phyloP scores from a whole-genome alignment of 805 yeast species.

The Ogataea trehaloabstinens region DNA sequence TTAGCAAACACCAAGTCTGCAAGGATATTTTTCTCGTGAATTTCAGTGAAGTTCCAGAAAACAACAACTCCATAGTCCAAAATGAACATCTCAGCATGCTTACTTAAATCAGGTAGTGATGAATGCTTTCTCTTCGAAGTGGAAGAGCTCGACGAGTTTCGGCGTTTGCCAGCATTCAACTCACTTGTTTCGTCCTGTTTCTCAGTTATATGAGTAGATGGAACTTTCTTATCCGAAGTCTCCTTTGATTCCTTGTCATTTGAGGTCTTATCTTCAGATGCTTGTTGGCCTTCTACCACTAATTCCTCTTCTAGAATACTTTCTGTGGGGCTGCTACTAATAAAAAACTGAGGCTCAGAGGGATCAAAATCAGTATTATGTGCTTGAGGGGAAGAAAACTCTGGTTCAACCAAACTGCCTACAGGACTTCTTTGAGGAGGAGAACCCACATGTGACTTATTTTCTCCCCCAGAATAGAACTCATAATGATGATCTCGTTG shows the following conservation, averaged over 20 bases:
- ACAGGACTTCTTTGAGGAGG: slow-evolving; percentile 23
- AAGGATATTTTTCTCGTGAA: slow-evolving; percentile 87
- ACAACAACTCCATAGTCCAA: slow-evolving; percentile 95
- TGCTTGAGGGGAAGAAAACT: slow-evolving; percentile 33
- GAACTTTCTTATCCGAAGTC: not conserved
- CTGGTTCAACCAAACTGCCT: slow-evolving; percentile 16
- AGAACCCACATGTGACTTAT: slow-evolving; percentile 16
- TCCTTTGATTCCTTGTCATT: slow-evolving; percentile 4
- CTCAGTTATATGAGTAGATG: slow-evolving; percentile 1
- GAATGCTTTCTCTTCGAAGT: slow-evolving; percentile 17
- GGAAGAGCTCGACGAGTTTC: slow-evolving; percentile 14
- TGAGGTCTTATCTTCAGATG: not conserved
- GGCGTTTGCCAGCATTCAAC: not conserved
- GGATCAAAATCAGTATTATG: slow-evolving; percentile 71
- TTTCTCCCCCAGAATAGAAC: slow-evolving; percentile 77
- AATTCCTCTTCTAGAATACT: slow-evolving; percentile 22
- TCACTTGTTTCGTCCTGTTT: slow-evolving; percentile 2
- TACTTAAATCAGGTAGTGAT: slow-evolving; percentile 43
- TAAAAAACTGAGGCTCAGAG: slow-evolving; percentile 87
- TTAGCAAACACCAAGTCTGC: slow-evolving; percentile 84
- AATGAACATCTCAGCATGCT: slow-evolving; percentile 85
- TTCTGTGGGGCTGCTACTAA: slow-evolving; percentile 38
- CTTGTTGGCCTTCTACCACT: slow-evolving; percentile 1
- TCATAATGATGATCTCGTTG: slow-evolving; percentile 90
- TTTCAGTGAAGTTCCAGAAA: slow-evolving; percentile 93